These are phyloP conservation scores for Sugiyamaella sp. DNA, from an alignment of 1,139 yeast species.

Conservation along the genomic window DNA sequence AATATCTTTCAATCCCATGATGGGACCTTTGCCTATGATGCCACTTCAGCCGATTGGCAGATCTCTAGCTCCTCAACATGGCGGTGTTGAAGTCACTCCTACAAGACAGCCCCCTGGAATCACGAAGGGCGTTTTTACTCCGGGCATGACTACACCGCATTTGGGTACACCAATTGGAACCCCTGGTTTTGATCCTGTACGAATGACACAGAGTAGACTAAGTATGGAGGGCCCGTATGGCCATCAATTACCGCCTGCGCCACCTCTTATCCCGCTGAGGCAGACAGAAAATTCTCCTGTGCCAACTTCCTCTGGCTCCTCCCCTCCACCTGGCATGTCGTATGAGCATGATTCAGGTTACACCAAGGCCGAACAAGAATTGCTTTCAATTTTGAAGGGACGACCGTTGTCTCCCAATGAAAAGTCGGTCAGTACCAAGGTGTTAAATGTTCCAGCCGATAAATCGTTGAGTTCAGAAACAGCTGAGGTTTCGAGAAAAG, in stretches of 20 bases:
- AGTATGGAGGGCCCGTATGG: too few relatives aligned
- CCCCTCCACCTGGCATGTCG: neutral
- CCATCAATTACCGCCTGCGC: too few relatives aligned
- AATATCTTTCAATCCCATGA: neutral
- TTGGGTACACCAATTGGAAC: neutral
- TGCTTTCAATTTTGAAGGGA: slow-evolving; percentile 23
- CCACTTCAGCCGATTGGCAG: neutral
- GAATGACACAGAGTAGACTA: too few relatives aligned
- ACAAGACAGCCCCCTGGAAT: slow-evolving; percentile 12
- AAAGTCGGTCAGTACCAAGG: neutral
- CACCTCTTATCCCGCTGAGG: too few relatives aligned
- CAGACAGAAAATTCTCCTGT: too few relatives aligned
- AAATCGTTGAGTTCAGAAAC: neutral
- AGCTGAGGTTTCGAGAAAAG: neutral
- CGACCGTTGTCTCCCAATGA: slow-evolving; percentile 10
- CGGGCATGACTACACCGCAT: neutral
- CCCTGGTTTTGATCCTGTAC: slow-evolving; percentile 1
- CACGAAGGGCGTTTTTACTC: neutral
- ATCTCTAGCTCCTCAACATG: neutral
- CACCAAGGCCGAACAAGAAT: slow-evolving; percentile 18
- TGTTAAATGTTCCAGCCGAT: neutral
- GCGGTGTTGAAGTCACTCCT: slow-evolving; percentile 4
- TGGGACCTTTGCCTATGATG: slow-evolving; percentile 2
- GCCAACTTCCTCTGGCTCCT: neutral
- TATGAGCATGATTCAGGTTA: neutral